phyloP scores from a whole-genome alignment of 2,329 filamentous ascomycete species.

The Talaromyces pinophilus region DNA sequence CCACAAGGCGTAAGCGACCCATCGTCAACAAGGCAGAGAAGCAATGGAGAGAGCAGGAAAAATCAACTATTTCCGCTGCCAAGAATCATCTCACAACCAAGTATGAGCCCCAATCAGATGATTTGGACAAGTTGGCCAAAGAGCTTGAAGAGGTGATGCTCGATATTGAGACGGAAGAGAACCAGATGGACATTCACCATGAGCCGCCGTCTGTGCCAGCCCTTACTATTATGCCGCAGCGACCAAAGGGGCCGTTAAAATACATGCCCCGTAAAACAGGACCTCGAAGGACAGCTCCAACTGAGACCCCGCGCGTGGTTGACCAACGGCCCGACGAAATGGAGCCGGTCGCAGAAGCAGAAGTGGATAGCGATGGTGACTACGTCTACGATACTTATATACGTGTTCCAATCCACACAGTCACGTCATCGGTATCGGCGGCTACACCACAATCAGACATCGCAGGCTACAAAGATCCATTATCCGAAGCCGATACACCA shows the following conservation, averaged over 20 bases:
- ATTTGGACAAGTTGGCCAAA: slow-evolving; percentile 44
- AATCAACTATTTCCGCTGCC: slow-evolving; percentile 37
- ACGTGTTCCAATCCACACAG: slow-evolving; percentile 46
- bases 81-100: slow-evolving; percentile 38
- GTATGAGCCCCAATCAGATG: slow-evolving; percentile 37
- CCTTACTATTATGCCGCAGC: slow-evolving; percentile 27
- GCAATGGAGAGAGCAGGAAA: slow-evolving; percentile 40
- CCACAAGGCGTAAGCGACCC: slow-evolving; percentile 37
- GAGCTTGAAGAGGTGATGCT: slow-evolving; percentile 48
- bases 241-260: slow-evolving; percentile 33
- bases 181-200: slow-evolving; percentile 29
- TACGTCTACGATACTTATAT: slow-evolving; percentile 66
- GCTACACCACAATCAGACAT: slow-evolving; percentile 6
- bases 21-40: slow-evolving; percentile 45
- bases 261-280: slow-evolving; percentile 41
- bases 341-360: neutral
- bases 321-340: slow-evolving; percentile 29
- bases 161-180: slow-evolving; percentile 40
- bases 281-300: slow-evolving; percentile 16
- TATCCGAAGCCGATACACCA: slow-evolving; percentile 33
- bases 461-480: slow-evolving; percentile 35
- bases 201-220: slow-evolving; percentile 18
- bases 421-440: slow-evolving; percentile 25
- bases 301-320: neutral
- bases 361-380: slow-evolving; percentile 49